Conservation (phyloP, 225 moss, liverwort and hornwort species). For the Takakia lepidozioides region DNA sequence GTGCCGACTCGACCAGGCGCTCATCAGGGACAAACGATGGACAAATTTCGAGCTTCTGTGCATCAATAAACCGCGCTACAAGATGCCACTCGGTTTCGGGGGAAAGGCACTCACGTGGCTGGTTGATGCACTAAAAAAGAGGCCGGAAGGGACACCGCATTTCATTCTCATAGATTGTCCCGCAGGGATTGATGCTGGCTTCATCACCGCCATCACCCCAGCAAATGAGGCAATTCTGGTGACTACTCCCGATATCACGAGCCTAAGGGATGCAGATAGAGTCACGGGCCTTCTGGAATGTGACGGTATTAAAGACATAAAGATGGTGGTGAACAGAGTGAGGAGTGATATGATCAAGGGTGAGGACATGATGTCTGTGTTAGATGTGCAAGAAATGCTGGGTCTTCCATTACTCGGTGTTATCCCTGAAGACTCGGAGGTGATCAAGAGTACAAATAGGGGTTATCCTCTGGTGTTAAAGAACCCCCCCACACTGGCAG, state of each 20-base stretch:
- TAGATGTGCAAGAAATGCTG: conserved; percentile 98
- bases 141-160: conserved; percentile 82
- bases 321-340: conserved; percentile 99
- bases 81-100: conserved; percentile 97
- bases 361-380: conserved; percentile 99
- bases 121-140: conserved; percentile 88
- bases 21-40: conserved; percentile 97
- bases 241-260: conserved; percentile 93
- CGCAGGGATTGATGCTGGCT: conserved; percentile 94
- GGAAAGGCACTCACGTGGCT: conserved; percentile 98
- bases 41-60: conserved; percentile 98
- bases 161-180: conserved; percentile 96
- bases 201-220: conserved; percentile 96
- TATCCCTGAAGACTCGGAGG: conserved; percentile 91
- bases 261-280: conserved; percentile 90
- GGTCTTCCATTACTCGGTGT: conserved; percentile 90
- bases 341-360: conserved; percentile 98
- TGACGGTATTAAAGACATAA: conserved; percentile 94
- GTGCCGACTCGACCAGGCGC: conserved; percentile 91
- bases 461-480: conserved; percentile 95
- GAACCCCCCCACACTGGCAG: conserved; percentile 96
- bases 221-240: conserved; percentile 95
- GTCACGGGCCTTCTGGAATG: conserved; percentile 97
- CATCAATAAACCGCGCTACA: conserved; percentile 94
- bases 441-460: conserved; percentile 94